Evolutionary conservation across 352 stramenopile genomes (phyloP).

Genomic region (Phytopythium vexans): DNA sequence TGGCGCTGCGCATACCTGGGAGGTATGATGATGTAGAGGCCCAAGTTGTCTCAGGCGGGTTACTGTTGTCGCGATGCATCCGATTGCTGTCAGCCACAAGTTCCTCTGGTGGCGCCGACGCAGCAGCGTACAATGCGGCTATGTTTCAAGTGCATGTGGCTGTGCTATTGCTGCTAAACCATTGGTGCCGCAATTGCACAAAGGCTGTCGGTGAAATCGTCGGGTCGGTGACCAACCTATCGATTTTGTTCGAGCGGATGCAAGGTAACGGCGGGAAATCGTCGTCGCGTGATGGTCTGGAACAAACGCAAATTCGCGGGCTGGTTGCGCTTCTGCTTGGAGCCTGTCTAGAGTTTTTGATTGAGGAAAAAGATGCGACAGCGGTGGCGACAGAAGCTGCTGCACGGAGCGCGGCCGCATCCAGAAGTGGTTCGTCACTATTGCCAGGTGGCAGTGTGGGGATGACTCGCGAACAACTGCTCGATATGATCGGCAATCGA

Average conservation of each 20-base stretch:
- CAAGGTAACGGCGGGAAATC: constrained; percentile 3
- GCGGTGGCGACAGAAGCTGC: constrained; percentile 15
- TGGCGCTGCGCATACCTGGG: constrained; percentile 60
- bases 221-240: constrained; percentile 54
- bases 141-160: constrained; percentile 57
- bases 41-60: constrained; percentile 45
- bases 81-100: constrained; percentile 23
- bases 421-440: too few species aligned
- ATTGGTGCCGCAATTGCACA: constrained; percentile 56
- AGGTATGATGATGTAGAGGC: constrained; percentile 40
- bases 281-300: constrained; percentile 9
- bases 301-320: constrained; percentile 36
- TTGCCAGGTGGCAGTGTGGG: too few species aligned
- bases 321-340: constrained; percentile 52
- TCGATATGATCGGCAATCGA: constrained; percentile 64
- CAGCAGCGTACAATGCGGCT: constrained; percentile 20
- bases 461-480: constrained; percentile 59
- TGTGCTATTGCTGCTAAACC: constrained; percentile 47
- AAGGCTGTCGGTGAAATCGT: constrained; percentile 59
- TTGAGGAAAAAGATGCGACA: constrained; percentile 20
- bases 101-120: constrained; percentile 1
- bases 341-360: constrained; percentile 53
- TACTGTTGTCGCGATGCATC: constrained; percentile 65
- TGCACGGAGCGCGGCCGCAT: constrained; percentile 4
- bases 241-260: constrained; percentile 42